Evolutionary conservation across 495 filamentous ascomycete genomes (phyloP), one percentile per base, ranked within the genome.

Genomic region (Talaromyces liani): DNA sequence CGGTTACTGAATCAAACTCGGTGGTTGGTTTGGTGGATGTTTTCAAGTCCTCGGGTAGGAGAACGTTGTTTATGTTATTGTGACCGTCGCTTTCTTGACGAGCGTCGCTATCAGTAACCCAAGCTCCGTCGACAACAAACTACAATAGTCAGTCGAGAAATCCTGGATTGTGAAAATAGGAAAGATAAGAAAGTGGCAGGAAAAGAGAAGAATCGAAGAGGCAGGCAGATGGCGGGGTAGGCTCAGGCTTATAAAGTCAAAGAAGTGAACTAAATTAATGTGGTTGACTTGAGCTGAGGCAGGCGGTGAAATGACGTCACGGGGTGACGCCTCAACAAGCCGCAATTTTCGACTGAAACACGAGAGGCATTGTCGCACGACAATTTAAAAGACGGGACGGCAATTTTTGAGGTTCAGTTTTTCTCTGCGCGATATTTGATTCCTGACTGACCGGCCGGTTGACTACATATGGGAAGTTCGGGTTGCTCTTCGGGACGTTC

Each of bases 51-150:
- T 91, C 83, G 16, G 89, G 86, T 12, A 84, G 80, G 33, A 98
- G 81, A 59, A 97, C 81, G 85, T 97, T 97, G 80, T 97, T 97
- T 62, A 90, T 79, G 81, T 92, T 94, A 65, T 87, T 85, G 58
- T 83, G 75, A 54, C 80, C 81, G 80, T 96, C 94, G 64, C 80
- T 82, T 76, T 96, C 91, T 74, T 89, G 84, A 29, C 90, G 90
- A 24, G 85, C 87, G 58, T 85, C 83, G 67, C 85, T 86, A 71
- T 97, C 90, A 65, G 86, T 90, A 24, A 83, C 85, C 94, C 94
- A 98, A 64, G 78, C 82, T 51, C 85, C 87, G 83, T 98, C 92
- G 54, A 95, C 93, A 66, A 98, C 89, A 76, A 96, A 98, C 91
- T 96, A 71, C 27, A 31, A 36, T 3, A 60, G 56, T 34, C n/a